Evolutionary conservation across 164 flowering plant species (phyloP).

Genomic region (Piper betle): DNA sequence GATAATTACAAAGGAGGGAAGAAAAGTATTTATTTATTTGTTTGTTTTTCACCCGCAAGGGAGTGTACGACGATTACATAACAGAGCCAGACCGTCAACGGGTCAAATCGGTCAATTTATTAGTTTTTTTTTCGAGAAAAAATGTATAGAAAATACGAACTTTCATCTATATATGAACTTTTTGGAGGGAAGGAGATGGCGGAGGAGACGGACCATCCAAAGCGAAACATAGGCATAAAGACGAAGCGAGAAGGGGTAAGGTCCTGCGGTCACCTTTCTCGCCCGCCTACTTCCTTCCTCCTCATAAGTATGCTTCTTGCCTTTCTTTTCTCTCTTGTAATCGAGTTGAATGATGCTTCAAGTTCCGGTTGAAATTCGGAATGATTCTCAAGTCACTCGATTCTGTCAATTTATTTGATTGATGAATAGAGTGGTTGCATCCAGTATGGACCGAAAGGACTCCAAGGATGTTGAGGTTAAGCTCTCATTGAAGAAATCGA

Average conservation of each 20-base stretch:
- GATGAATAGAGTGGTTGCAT: background rate
- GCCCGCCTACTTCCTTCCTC: background rate
- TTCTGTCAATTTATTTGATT: background rate
- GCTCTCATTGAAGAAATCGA: background rate
- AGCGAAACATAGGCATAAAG: background rate
- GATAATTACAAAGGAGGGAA: no score
- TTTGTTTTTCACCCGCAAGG: no score
- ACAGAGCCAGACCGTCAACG: no score
- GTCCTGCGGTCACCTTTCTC: background rate
- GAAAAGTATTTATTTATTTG: no score
- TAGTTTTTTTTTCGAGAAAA: no score
- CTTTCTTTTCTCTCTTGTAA: background rate
- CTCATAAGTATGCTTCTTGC: background rate
- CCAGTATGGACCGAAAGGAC: background rate
- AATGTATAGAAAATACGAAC: no score
- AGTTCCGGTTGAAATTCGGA: background rate
- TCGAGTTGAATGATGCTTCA: background rate
- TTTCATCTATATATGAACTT: background rate
- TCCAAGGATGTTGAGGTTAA: background rate
- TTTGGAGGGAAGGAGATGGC: background rate
- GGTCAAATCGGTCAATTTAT: no score
- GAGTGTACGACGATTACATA: no score
- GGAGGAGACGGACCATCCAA: background rate
- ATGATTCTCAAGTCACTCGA: background rate
- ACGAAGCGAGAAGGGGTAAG: background rate